These are phyloP conservation scores for Sporothrix sp. DNA, from an alignment of 2,329 filamentous ascomycete species.

Conservation along the genomic window DNA sequence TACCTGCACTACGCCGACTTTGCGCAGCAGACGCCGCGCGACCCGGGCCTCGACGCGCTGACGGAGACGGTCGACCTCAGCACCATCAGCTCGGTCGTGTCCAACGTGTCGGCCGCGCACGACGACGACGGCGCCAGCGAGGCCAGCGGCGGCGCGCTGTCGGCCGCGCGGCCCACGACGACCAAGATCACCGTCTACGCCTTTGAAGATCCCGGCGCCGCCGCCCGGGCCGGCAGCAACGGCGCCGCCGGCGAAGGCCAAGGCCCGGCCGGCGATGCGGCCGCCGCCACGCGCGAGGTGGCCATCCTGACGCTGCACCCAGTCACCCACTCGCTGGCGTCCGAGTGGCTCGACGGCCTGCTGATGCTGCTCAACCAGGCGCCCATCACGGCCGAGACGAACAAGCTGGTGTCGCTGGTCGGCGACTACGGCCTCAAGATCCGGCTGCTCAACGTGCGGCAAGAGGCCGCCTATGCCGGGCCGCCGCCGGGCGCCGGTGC, in stretches of 20 bases:
- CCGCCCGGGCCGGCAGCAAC: constrained; percentile 21
- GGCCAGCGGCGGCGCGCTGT: constrained; percentile 24
- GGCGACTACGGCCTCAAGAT: constrained; percentile 90
- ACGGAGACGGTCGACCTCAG: constrained; percentile 77
- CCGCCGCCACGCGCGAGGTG: constrained; percentile 40
- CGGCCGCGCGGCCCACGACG: constrained; percentile 35
- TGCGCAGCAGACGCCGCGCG: constrained; percentile 48
- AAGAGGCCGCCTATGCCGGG: constrained; percentile 64
- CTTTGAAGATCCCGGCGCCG: constrained; percentile 40
- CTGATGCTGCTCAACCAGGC: constrained; percentile 92
- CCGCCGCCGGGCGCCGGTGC: constrained; percentile 59
- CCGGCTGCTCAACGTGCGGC: constrained; percentile 77
- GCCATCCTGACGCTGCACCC: constrained; percentile 78
- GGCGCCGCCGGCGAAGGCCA: constrained; percentile 20
- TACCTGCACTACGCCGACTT: constrained; percentile 89
- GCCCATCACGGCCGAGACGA: constrained; percentile 94
- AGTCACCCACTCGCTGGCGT: constrained; percentile 69
- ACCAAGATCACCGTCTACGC: constrained; percentile 93
- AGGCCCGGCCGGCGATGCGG: constrained; percentile 23
- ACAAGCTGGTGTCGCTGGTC: constrained; percentile 76
- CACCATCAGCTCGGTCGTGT: constrained; percentile 84
- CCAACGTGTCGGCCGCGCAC: constrained; percentile 67
- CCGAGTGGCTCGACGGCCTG: constrained; percentile 92
- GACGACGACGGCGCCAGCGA: constrained; percentile 41
- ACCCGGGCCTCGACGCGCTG: constrained; percentile 64